Conservation (phyloP, 2,329 filamentous ascomycete species). For the Ceratocystis papillata region DNA sequence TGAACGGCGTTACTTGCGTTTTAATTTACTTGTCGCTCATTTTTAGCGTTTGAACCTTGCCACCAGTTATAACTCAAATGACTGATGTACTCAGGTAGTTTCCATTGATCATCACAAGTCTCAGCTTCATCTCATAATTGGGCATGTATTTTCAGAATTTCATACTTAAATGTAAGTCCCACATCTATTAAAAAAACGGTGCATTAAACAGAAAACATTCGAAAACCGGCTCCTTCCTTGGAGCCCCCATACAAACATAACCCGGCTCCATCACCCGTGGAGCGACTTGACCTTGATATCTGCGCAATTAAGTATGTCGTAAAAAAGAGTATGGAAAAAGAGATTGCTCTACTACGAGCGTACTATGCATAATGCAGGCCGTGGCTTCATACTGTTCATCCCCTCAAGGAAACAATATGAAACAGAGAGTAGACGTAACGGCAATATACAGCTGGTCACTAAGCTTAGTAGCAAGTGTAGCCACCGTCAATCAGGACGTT, state of each 20-base stretch:
- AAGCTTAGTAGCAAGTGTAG: constrained; percentile 49
- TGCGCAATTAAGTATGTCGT: constrained; percentile 18
- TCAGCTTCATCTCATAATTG: background rate
- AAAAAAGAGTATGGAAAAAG: constrained; percentile 13
- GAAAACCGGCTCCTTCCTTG: constrained; percentile 16
- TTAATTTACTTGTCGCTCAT: too few species aligned
- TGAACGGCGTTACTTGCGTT: too few species aligned
- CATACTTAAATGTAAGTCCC: constrained; percentile 3
- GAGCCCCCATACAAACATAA: constrained; percentile 20
- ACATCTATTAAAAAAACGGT: constrained; percentile 18
- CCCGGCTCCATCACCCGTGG: constrained; percentile 17
- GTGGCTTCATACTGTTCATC: background rate
- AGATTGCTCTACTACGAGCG: constrained; percentile 19
- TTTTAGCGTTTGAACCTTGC: too few species aligned
- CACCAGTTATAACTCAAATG: background rate
- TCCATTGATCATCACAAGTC: background rate
- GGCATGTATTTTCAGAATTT: background rate
- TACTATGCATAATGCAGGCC: constrained; percentile 21
- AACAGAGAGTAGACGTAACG: constrained; percentile 12
- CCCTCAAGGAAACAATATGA: background rate
- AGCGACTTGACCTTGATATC: constrained; percentile 19
- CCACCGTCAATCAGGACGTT: constrained; percentile 63
- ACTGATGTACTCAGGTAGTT: background rate
- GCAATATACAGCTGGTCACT: background rate
- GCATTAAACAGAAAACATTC: constrained; percentile 3